Base-by-base conservation (phyloP, 2,329 filamentous ascomycete genomes). In the Pseudonectria foliicola region DNA sequence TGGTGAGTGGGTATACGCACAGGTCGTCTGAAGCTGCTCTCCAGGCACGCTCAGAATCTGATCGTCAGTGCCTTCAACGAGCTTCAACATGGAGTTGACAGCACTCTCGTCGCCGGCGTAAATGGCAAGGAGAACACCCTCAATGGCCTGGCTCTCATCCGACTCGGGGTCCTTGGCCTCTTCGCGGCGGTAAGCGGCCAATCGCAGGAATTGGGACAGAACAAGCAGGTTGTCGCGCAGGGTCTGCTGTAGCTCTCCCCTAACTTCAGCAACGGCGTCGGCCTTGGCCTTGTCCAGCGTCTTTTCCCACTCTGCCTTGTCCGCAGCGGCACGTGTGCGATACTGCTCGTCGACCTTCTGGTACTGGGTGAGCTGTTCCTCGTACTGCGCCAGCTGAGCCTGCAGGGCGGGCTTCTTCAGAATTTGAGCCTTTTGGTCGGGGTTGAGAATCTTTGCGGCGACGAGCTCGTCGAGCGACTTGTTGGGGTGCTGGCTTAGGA, bases 131-230 rank as follows among this genome's bases (percentile, higher is more conserved):
- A 93, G 69, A 24, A 86, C 79, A 34, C 85, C 85, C 63, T 93
- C 85, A 40, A 92, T 79, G 25, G 85, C 86, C 61, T 80, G 78
- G 61, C 80, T 86, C 65, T 90, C 83, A 38, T 88, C 83, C 5
- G 72, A 60, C 27, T 68, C 63, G 31, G 75, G 71, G 48, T 83
- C 73, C 35, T 68, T 73, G 44, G 84, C 83, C 54, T 85, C 80
- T 13, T 77, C 71, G 49, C 84, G 75, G 46, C 85, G 78, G 49
- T 84, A 80, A 38, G 85, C 85, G 40, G 85, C 85, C 25, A 88
- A 73, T 46, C 83, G 78, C 45, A 92, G 67, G 67, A 92, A 93
- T 56, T 87, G 82, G 5, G 85, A 86, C 44, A 92, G 66, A 16
- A 77, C 68, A 31, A 89, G 66, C 27, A 92, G 67, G 55, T 77